Evolutionary conservation across 192 early-diverging fungal genomes (phyloP).

Genomic region (Mortierella antarctica): DNA sequence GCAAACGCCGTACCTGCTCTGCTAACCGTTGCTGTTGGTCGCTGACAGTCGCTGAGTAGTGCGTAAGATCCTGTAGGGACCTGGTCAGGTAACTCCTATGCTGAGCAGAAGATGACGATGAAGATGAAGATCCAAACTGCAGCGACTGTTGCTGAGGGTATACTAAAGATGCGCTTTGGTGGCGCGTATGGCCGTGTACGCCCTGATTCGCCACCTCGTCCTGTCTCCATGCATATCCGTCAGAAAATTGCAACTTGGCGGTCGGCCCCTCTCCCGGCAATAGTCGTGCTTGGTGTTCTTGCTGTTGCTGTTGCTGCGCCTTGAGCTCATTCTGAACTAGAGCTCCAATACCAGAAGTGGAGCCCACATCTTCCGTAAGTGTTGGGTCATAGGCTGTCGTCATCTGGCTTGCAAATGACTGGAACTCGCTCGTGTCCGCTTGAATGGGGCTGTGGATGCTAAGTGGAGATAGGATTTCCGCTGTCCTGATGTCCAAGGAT

Average conservation of each 20-base stretch:
- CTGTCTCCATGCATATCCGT: slow-evolving; percentile 26
- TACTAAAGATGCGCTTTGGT: slow-evolving; percentile 30
- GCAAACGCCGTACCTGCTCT: slow-evolving; percentile 8
- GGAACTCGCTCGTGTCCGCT: background rate
- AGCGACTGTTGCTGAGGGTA: slow-evolving; percentile 13
- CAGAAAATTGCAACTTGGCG: slow-evolving; percentile 23
- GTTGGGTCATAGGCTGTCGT: slow-evolving; percentile 1
- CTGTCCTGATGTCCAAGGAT: background rate
- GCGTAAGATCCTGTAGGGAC: slow-evolving; percentile 23
- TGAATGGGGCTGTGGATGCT: slow-evolving; percentile 1
- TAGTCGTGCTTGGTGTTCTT: background rate
- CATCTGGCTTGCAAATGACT: slow-evolving; percentile 9
- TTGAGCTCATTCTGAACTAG: background rate
- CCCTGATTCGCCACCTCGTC: slow-evolving; percentile 2
- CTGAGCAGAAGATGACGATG: background rate
- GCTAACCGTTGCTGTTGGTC: slow-evolving; percentile 18
- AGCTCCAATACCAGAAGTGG: background rate
- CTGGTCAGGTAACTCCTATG: slow-evolving; percentile 22
- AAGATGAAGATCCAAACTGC: slow-evolving; percentile 2
- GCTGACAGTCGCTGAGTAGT: slow-evolving; percentile 6
- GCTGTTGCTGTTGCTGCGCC: slow-evolving; percentile 12
- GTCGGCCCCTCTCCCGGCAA: background rate
- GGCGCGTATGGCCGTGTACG: slow-evolving; percentile 12
- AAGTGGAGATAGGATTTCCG: slow-evolving; percentile 9
- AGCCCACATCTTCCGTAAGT: background rate